Conservation (phyloP, 2,329 filamentous ascomycete species). For the Penicillium sp. region DNA sequence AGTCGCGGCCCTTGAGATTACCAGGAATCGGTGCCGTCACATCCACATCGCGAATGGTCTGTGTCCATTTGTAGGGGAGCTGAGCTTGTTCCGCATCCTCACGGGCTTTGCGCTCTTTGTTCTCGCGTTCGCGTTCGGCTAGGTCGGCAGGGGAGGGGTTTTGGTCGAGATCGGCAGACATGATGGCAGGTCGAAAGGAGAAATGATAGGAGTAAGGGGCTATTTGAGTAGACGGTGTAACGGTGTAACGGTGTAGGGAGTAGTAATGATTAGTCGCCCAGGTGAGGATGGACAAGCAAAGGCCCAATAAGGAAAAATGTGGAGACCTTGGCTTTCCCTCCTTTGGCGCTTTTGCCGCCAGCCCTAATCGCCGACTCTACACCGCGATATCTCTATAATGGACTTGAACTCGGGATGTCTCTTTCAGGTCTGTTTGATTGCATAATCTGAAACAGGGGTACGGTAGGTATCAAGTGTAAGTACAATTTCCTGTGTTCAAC, state of each 20-base stretch:
- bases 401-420: neutral
- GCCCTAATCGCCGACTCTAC: conserved; percentile 2
- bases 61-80: conserved; percentile 95
- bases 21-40: conserved; percentile 73
- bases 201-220: neutral
- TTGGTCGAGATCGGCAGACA: conserved; percentile 33
- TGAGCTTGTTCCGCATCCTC: conserved; percentile 84
- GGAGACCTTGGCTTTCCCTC: conserved; percentile 2
- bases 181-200: conserved; percentile 13
- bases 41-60: conserved; percentile 86
- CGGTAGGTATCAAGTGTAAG: neutral
- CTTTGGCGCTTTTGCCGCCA: conserved; percentile 8
- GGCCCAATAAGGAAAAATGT: neutral
- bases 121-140: conserved; percentile 52
- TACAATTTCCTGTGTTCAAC: neutral
- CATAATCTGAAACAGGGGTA: neutral
- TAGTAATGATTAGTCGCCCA: neutral
- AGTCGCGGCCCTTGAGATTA: conserved; percentile 79
- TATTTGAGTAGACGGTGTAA: neutral
- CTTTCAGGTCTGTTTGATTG: neutral
- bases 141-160: conserved; percentile 29
- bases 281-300: neutral
- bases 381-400: conserved; percentile 2
- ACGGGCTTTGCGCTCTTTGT: conserved; percentile 61
- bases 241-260: neutral